A percentile compares a stretch with the other conserved stretches of the same genome.
These are phyloP conservation scores for Coprinellus micaceus DNA, from an alignment of 768 basidiomycete species.

Conservation along the genomic window DNA sequence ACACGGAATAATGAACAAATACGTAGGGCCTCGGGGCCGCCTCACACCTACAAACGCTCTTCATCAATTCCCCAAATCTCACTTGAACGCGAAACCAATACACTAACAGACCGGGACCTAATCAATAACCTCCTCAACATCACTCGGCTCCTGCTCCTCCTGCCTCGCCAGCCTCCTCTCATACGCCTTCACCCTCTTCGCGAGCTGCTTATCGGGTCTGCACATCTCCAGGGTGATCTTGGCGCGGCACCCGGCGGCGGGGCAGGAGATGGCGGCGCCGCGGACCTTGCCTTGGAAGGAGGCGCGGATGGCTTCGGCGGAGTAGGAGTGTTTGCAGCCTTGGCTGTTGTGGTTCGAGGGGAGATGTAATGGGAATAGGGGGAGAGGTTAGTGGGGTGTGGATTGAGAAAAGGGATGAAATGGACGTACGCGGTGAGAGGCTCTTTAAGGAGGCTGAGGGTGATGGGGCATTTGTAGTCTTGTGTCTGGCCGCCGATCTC, in stretches of 20 bases:
- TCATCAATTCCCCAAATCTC: too few species aligned
- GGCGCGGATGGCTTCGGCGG: slow-evolving; percentile 61
- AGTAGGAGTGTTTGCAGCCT: slow-evolving; percentile 82
- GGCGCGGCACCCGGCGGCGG: slow-evolving; percentile 70
- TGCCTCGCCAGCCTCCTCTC: slow-evolving; percentile 44
- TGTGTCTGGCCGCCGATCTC: slow-evolving; percentile 84
- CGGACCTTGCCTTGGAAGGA: slow-evolving; percentile 43
- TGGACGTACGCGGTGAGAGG: slow-evolving; percentile 77
- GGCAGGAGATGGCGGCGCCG: slow-evolving; percentile 44
- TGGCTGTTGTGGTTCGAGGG: slow-evolving; percentile 35
- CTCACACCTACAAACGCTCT: too few species aligned
- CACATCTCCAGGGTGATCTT: slow-evolving; percentile 49
- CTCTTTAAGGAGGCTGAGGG: slow-evolving; percentile 59
- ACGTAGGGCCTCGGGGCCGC: too few species aligned
- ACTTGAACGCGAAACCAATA: too few species aligned
- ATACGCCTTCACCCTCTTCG: slow-evolving; percentile 57
- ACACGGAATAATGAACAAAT: too few species aligned
- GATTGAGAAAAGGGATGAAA: background rate
- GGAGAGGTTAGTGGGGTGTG: slow-evolving; percentile 9
- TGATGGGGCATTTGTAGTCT: slow-evolving; percentile 82
- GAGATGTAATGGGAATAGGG: slow-evolving; percentile 2
- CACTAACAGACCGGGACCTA: too few species aligned
- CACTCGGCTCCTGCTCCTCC: slow-evolving; percentile 46
- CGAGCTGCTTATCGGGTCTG: slow-evolving; percentile 52
- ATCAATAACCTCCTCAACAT: slow-evolving; percentile 60